A percentile compares a stretch with the other conserved stretches of the same genome.
Evolutionary conservation across 495 filamentous ascomycete genomes (phyloP).

Genomic region (Massariosphaeria phaeospora): DNA sequence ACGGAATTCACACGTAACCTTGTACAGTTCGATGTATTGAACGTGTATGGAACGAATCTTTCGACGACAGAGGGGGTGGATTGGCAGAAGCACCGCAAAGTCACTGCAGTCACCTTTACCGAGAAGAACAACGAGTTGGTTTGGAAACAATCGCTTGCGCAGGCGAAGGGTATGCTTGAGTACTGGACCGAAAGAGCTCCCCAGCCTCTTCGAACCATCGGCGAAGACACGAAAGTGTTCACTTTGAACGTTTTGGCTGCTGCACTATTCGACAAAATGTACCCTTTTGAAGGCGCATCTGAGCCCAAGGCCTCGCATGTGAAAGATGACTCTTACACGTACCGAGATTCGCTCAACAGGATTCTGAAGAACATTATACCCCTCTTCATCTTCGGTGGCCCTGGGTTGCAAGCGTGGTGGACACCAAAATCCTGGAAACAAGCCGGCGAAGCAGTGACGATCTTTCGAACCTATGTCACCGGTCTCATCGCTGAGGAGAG

Average conservation of each 20-base stretch:
- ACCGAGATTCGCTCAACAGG: constrained; percentile 12
- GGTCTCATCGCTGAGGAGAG: constrained; percentile 14
- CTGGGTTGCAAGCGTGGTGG: constrained; percentile 7
- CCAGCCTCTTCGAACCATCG: constrained; percentile 23
- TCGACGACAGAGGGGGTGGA: constrained; percentile 41
- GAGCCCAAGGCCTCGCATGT: constrained; percentile 2
- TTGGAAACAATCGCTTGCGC: constrained; percentile 41
- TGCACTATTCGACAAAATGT: constrained; percentile 45
- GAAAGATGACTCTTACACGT: constrained; percentile 5
- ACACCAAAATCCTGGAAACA: constrained; percentile 11
- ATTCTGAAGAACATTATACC: constrained; percentile 16
- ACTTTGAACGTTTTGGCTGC: constrained; percentile 46
- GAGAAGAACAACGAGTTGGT: constrained; percentile 48
- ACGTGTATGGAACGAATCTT: constrained; percentile 48
- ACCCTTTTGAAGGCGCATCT: constrained; percentile 35
- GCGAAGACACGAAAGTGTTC: constrained; percentile 43
- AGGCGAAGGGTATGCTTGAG: constrained; percentile 36
- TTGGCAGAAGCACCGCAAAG: constrained; percentile 49
- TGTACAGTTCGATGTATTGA: constrained; percentile 39
- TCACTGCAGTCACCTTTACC: constrained; percentile 44
- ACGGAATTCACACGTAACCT: constrained; percentile 46
- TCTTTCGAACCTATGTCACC: constrained; percentile 4
- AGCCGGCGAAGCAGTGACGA: constrained; percentile 3
- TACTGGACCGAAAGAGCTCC: constrained; percentile 38
- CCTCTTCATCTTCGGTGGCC: constrained; percentile 14